These are phyloP conservation scores for Marvania coccoides DNA, from an alignment of 139 green algal species.

Conservation along the genomic window DNA sequence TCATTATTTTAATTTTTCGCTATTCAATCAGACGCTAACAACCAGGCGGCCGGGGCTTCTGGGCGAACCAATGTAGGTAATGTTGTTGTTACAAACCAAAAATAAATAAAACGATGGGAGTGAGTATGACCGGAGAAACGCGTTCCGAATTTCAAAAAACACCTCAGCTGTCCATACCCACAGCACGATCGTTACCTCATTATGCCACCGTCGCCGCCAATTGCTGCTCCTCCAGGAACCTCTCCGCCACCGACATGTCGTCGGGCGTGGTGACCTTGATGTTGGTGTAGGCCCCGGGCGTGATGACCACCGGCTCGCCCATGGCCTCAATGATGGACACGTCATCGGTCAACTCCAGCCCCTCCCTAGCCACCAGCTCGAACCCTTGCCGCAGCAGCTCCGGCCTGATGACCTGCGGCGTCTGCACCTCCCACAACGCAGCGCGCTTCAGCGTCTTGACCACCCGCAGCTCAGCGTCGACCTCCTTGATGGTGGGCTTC, in stretches of 20 bases:
- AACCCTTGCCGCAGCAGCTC: conserved; percentile 77
- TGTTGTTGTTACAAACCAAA: too few species aligned
- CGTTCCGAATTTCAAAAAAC: too few species aligned
- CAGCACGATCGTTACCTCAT: too few species aligned
- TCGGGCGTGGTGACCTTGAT: conserved; percentile 94
- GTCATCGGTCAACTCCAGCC: conserved; percentile 94
- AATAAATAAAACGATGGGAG: too few species aligned
- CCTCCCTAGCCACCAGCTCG: conserved; percentile 61
- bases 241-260: conserved; percentile 77
- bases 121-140: too few species aligned
- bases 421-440: conserved; percentile 97
- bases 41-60: too few species aligned
- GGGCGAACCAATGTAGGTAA: too few species aligned
- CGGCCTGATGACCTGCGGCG: conserved; percentile 85
- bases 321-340: conserved; percentile 96
- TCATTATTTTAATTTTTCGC: too few species aligned
- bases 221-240: conserved; percentile 63
- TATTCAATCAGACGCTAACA: too few species aligned
- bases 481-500: conserved; percentile 97
- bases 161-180: too few species aligned
- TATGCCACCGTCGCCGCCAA: too few species aligned
- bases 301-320: conserved; percentile 86
- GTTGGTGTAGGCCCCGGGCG: conserved; percentile 89
- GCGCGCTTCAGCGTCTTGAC: conserved; percentile 79
- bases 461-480: conserved; percentile 60